phyloP scores from a whole-genome alignment of 2,329 filamentous ascomycete species.

The Bertia moriformis region DNA sequence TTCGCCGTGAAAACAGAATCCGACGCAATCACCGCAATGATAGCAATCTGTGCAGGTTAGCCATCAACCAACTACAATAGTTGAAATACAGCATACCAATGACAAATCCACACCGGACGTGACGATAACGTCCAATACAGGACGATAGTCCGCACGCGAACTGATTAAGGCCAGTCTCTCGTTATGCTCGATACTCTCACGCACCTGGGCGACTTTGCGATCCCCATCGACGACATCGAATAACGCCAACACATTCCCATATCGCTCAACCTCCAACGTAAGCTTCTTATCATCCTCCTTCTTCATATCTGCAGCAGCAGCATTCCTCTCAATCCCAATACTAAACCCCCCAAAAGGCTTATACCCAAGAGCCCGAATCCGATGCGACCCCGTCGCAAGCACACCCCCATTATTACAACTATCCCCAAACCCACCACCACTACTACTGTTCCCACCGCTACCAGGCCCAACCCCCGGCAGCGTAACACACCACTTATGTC shows the following conservation, averaged over 20 bases:
- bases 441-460: neutral
- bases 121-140: neutral
- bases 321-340: neutral
- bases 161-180: neutral
- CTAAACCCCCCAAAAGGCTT: too few relatives aligned
- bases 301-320: neutral
- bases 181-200: neutral
- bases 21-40: neutral
- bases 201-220: neutral
- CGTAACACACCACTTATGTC: too few relatives aligned
- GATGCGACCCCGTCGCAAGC: neutral
- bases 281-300: neutral
- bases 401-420: too few relatives aligned
- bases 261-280: neutral
- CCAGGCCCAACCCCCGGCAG: neutral
- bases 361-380: neutral
- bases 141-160: neutral
- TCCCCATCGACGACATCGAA: neutral
- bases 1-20: neutral
- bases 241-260: neutral
- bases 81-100: neutral
- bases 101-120: neutral
- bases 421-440: neutral
- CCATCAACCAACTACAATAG: neutral
- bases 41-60: neutral